phyloP scores from a whole-genome alignment of 345 rosid genomes.

The Iberis pinnata region DNA sequence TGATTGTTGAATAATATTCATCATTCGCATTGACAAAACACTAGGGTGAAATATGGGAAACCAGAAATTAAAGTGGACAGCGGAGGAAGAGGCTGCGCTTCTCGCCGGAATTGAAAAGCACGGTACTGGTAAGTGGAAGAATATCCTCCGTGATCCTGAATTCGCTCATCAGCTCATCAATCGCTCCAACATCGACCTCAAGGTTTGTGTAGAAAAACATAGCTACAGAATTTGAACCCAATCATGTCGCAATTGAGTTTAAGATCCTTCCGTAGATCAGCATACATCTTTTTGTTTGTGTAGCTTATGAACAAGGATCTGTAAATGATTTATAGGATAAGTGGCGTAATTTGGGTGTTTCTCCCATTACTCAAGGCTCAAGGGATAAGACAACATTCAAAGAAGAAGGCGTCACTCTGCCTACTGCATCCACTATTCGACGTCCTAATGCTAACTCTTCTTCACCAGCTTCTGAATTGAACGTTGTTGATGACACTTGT shows the following conservation, averaged over 20 bases:
- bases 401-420: slow-evolving; percentile 20
- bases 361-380: slow-evolving; percentile 35
- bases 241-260: too few relatives aligned
- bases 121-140: slow-evolving; percentile 84
- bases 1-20: too few relatives aligned
- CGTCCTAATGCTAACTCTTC: slow-evolving; percentile 2
- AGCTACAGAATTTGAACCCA: too few relatives aligned
- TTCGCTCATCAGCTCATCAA: slow-evolving; percentile 48
- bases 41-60: slow-evolving; percentile 60
- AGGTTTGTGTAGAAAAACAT: too few relatives aligned
- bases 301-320: slow-evolving; percentile 1
- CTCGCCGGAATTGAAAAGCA: slow-evolving; percentile 62
- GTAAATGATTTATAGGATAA: slow-evolving; percentile 49
- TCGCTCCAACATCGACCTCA: slow-evolving; percentile 89
- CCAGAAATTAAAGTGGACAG: slow-evolving; percentile 76
- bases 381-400: slow-evolving; percentile 55
- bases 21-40: too few relatives aligned
- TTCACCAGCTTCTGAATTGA: slow-evolving; percentile 13
- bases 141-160: slow-evolving; percentile 71
- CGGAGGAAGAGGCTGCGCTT: slow-evolving; percentile 69
- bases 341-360: slow-evolving; percentile 79
- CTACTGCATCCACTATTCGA: slow-evolving; percentile 7
- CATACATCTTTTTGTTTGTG: background rate
- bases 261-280: too few relatives aligned
- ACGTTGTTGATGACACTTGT: slow-evolving; percentile 8